Evolutionary conservation across 1,284 basidiomycete species (phyloP).

Genomic region (Athelia psychrophila): DNA sequence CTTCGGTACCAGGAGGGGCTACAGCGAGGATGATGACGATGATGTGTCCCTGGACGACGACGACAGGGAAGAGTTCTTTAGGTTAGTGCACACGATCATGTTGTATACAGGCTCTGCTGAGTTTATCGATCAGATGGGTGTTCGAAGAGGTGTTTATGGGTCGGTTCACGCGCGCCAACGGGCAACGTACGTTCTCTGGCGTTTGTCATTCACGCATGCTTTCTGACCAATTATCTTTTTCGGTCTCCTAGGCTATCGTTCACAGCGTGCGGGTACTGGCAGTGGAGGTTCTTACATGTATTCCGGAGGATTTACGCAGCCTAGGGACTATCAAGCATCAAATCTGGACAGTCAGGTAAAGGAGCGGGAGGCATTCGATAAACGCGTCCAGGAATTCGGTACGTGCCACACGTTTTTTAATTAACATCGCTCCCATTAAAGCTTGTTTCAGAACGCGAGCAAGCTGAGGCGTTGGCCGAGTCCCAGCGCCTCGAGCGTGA

Average conservation of each 20-base stretch:
- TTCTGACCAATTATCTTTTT: not conserved
- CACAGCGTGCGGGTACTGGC: constrained; percentile 17
- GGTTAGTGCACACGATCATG: constrained; percentile 13
- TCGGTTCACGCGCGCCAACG: constrained; percentile 20
- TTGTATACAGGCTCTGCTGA: constrained; percentile 2
- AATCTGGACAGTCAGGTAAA: constrained; percentile 20
- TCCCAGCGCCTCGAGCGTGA: constrained; percentile 20
- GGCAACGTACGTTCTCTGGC: constrained; percentile 21
- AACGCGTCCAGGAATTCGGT: constrained; percentile 31
- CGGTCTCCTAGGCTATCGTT: constrained; percentile 20
- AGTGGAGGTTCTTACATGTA: constrained; percentile 5
- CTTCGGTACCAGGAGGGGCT: constrained; percentile 2
- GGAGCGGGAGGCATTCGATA: constrained; percentile 28
- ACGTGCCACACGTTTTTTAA: constrained; percentile 4
- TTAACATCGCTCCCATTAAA: constrained; percentile 1
- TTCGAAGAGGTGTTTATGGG: constrained; percentile 28
- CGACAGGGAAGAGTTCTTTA: constrained; percentile 25
- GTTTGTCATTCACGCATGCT: not conserved
- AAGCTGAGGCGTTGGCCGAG: constrained; percentile 28
- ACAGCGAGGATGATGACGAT: constrained; percentile 18
- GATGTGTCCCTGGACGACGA: constrained; percentile 25
- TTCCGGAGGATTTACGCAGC: constrained; percentile 9
- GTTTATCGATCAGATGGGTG: constrained; percentile 23
- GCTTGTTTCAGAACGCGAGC: constrained; percentile 23
- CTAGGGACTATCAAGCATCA: constrained; percentile 16